Base-by-base conservation (phyloP, 2,329 filamentous ascomycete genomes). In the Ophiostoma piceae region DNA sequence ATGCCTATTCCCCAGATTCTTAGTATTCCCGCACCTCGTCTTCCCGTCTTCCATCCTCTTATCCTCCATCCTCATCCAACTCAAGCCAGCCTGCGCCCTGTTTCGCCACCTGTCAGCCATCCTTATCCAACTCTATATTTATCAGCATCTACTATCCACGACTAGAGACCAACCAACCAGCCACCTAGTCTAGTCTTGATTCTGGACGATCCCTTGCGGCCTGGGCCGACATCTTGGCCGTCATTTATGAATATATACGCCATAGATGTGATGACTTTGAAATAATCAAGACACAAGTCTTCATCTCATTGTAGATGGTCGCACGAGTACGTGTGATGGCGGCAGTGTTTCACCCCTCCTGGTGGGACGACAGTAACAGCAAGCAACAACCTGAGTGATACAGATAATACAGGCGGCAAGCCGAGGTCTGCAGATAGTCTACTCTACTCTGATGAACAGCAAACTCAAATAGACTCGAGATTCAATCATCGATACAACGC, bases 271-370 rank as follows among this genome's bases (percentile, higher is more conserved):
- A 54, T 54, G 47, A 35, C 35, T 35, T 35, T 35, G 35, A 5
- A 3, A 35, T 6, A 35, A 8, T 35, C 8, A 35, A 35, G 35
- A 35, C 1, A 8, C 2, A 35, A 35, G 35, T 35, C 16, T 47
- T 47, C 43, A 47, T 47, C 43, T 47, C 43, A 47, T 47, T 47
- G 43, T 47, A 16, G 26, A 29, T 29, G 26, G 43, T 47, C 16
- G 43, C 16, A 14, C 22, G n/a, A 35, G 35, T 5, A 35, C 22
- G 70, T 69, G 67, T 67, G 67, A 67, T 67, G 67, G 67, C 70
- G 67, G 70, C 41, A 68, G 68, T 67, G 67, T 69, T 69, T 69
- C 70, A 71, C 67, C 65, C 65, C 67, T 69, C 67, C 54, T 68
- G 62, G 69, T 68, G 67, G n/a, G n/a, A n/a, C n/a, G n/a, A n/a